phyloP scores from a whole-genome alignment of 2,329 filamentous ascomycete genomes.

The Sporothrix schenckii region DNA sequence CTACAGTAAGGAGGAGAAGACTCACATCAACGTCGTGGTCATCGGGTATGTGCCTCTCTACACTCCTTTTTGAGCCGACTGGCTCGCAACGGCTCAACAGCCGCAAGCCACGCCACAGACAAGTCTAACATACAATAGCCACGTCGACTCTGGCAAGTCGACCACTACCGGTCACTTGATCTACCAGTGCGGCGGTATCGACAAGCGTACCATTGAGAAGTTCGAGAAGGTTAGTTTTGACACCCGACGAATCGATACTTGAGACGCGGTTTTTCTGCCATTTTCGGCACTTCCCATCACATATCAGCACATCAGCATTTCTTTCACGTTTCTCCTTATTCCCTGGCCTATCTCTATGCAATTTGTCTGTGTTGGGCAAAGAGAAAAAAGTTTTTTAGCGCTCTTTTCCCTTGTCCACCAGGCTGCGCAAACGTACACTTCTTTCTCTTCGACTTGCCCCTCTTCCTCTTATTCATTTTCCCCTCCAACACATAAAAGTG shows the following conservation, averaged over 20 bases:
- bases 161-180: conserved; percentile 95
- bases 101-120: not conserved
- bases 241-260: not conserved
- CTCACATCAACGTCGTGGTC: conserved; percentile 77
- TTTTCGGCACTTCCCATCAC: not conserved
- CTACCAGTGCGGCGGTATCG: conserved; percentile 99
- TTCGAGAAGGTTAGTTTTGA: conserved; percentile 90
- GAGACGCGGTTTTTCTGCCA: conserved; percentile 21
- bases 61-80: not conserved
- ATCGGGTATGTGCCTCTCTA: conserved; percentile 39
- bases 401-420: conserved; percentile 36
- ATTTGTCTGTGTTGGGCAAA: conserved; percentile 34
- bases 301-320: not conserved
- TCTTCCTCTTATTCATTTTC: not conserved
- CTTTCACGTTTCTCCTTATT: conserved; percentile 31
- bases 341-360: conserved; percentile 22
- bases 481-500: conserved; percentile 33
- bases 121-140: conserved; percentile 55
- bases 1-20: conserved; percentile 88
- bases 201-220: conserved; percentile 99
- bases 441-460: conserved; percentile 32
- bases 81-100: not conserved
- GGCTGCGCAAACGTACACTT: not conserved
- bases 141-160: conserved; percentile 99
- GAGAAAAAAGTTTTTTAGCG: conserved; percentile 37